Percentiles rank a stretch among this genome's conserved stretches.
These are phyloP conservation scores for Yamadazyma ubonensis DNA, from an alignment of 805 yeast species.

Conservation along the genomic window DNA sequence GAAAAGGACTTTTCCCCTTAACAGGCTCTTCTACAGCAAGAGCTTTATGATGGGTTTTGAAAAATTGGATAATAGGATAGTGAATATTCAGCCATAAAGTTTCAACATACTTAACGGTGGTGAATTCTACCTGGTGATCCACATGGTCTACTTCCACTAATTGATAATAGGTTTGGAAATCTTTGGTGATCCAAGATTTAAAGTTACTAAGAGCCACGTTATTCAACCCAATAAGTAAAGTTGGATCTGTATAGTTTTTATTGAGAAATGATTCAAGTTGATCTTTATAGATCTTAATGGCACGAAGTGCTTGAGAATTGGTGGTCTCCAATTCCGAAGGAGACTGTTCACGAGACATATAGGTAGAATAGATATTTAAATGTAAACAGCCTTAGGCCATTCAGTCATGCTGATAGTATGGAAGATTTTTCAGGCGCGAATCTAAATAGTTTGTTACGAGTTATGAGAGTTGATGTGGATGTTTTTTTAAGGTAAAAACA, in stretches of 20 bases:
- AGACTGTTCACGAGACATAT: neutral
- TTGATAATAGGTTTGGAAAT: slow-evolving; percentile 32
- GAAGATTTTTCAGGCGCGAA: slow-evolving; percentile 1
- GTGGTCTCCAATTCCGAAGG: neutral
- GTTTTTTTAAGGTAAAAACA: no score
- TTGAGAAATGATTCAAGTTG: slow-evolving; percentile 21
- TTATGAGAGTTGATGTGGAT: no score
- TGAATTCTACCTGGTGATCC: slow-evolving; percentile 30
- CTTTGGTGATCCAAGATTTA: slow-evolving; percentile 37
- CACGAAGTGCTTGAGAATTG: slow-evolving; percentile 9
- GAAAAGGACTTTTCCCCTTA: slow-evolving; percentile 20
- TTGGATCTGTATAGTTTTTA: slow-evolving; percentile 34
- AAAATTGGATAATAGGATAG: slow-evolving; percentile 62
- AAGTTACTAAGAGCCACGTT: slow-evolving; percentile 50
- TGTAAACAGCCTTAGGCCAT: neutral
- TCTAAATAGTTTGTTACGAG: neutral
- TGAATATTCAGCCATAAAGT: slow-evolving; percentile 60
- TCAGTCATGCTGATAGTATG: neutral
- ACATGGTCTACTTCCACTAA: slow-evolving; percentile 11
- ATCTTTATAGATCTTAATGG: slow-evolving; percentile 17
- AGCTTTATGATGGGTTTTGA: slow-evolving; percentile 38
- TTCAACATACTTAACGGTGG: slow-evolving; percentile 38
- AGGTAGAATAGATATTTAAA: no score
- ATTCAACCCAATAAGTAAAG: slow-evolving; percentile 49
- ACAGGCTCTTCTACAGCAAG: slow-evolving; percentile 2